Percentiles rank a stretch among this genome's conserved stretches.
These are phyloP conservation scores for Cubamyces sp. DNA, from an alignment of 768 basidiomycete genomes.

Conservation along the genomic window DNA sequence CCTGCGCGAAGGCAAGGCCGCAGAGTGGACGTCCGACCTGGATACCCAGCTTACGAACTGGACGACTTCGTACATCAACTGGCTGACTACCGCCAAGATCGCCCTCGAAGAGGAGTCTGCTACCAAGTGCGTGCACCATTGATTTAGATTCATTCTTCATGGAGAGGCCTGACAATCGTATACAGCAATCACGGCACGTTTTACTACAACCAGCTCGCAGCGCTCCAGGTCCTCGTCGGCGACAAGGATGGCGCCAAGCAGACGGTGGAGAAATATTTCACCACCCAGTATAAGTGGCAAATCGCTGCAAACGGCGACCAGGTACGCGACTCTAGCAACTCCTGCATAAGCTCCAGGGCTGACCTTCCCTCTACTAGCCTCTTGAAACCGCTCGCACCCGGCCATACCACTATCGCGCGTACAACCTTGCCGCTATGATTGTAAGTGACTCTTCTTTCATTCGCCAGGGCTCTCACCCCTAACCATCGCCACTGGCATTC, in stretches of 20 bases:
- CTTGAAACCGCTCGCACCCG: conserved; percentile 62
- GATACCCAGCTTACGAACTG: conserved; percentile 55
- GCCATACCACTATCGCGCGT: conserved; percentile 69
- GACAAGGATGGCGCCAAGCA: conserved; percentile 52
- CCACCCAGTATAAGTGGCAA: conserved; percentile 51
- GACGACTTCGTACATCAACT: conserved; percentile 54
- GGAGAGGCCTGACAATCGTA: not conserved
- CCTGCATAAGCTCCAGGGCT: not conserved
- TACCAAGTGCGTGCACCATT: conserved; percentile 46
- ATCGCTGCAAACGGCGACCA: conserved; percentile 63
- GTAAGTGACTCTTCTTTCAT: conserved; percentile 38
- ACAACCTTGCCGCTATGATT: conserved; percentile 72
- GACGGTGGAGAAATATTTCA: conserved; percentile 55
- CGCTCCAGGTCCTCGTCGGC: conserved; percentile 57
- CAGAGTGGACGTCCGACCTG: conserved; percentile 57
- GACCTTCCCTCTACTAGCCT: conserved; percentile 43
- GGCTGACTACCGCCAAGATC: conserved; percentile 55
- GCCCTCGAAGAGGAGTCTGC: conserved; percentile 51
- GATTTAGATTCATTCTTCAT: not conserved
- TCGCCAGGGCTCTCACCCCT: not conserved
- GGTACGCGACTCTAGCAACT: conserved; percentile 33
- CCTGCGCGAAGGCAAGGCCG: conserved; percentile 51
- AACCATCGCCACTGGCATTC: not conserved
- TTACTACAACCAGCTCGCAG: conserved; percentile 62
- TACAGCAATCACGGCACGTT: conserved; percentile 69